Base-by-base conservation (phyloP, 495 filamentous ascomycete genomes). In the Xylaria bambusicola region DNA sequence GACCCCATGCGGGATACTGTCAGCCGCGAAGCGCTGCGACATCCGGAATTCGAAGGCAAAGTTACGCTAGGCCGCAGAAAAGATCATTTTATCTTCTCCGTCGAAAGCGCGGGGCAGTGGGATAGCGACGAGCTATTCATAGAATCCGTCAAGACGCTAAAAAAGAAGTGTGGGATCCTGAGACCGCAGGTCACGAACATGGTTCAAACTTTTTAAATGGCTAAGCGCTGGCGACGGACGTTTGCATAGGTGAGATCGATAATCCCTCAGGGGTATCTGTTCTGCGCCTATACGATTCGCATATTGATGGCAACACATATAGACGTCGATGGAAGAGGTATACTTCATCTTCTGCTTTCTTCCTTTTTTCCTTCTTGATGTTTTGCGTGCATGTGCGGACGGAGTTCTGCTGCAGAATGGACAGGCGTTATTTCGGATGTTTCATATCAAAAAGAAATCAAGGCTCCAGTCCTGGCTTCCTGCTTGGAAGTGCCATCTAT, bases 81-180 rank as follows among this genome's bases (percentile, higher is more conserved):
- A 60, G 95, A 99, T 75, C 95, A 99, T 74, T 99, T 99, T 70
- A 97, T 99, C 74, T 99, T 92, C 81, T 86, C 83, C 55, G 79
- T 99, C 6, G 95, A 99, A 81, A 97, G 92, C 76, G 88, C 91
- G 9, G 95, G 95, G 9, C 94, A 98, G 74, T 93, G 89, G 71
- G 85, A 91, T 24, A 94, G 91, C 68, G 92, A 97, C 64, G 83
- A 88, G 70, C 79, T 98, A 52, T 97, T 98, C 81, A 69, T 98
- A 42, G 91, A 97, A 74, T 84, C 89, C 6, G 86, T 98, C 21
- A 87, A 85, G 72, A 80, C 91, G 50, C 75, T 99, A 62, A 96
- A 89, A 80, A 79, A 82, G 58, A 97, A 97, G 74, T 75, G 73
- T 38, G 61, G 68, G 53, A 68, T 71, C 33, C 60, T 81, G 33